A percentile compares a stretch with the other conserved stretches of the same genome.
Evolutionary conservation across 768 basidiomycete species (phyloP).

Genomic region (Pleurotus salmoneostramineus): DNA sequence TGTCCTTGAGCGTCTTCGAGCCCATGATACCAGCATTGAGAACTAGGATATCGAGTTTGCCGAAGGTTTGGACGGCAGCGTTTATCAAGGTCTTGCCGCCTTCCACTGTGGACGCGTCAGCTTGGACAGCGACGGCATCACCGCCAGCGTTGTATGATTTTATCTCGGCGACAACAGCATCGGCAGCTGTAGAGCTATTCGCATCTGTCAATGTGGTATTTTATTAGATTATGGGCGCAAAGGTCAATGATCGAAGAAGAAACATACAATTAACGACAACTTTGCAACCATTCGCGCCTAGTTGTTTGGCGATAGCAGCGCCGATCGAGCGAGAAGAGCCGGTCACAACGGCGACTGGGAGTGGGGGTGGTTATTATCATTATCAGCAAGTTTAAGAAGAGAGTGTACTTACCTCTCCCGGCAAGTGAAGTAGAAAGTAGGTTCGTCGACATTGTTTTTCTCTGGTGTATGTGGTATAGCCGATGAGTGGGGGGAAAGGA

Average conservation of each 20-base stretch:
- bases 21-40: constrained; percentile 60
- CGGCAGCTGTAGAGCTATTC: constrained; percentile 34
- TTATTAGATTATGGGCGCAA: not conserved
- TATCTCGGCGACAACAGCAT: constrained; percentile 42
- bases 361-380: not conserved
- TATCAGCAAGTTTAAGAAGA: not conserved
- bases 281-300: constrained; percentile 54
- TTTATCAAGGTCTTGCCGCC: constrained; percentile 45
- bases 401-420: not conserved
- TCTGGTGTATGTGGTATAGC: not conserved
- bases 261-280: constrained; percentile 44
- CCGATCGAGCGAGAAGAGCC: constrained; percentile 63
- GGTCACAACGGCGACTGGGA: constrained; percentile 22
- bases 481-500: not conserved
- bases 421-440: constrained; percentile 3
- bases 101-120: constrained; percentile 44
- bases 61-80: constrained; percentile 44
- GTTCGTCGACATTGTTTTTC: not conserved
- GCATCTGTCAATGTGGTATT: constrained; percentile 24
- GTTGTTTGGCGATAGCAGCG: constrained; percentile 46
- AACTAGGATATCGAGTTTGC: constrained; percentile 54
- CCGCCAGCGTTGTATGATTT: constrained; percentile 36
- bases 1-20: constrained; percentile 38
- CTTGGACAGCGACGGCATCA: constrained; percentile 43
- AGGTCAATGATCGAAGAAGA: not conserved